These are phyloP conservation scores for Vaccinium corymbosum DNA, from an alignment of 148 eudicot species.

Conservation along the genomic window DNA sequence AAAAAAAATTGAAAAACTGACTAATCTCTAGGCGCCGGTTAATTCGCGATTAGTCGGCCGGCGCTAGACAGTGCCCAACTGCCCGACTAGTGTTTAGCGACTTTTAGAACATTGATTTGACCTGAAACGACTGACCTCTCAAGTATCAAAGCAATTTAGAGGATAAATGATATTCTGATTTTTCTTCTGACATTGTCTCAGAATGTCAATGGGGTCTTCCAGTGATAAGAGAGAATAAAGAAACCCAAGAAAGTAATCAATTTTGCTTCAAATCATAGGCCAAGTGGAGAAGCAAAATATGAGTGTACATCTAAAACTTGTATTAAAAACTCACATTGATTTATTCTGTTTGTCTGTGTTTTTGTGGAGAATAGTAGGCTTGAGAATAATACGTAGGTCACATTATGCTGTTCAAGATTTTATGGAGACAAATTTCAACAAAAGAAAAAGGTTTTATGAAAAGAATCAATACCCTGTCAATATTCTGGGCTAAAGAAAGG, in stretches of 20 bases:
- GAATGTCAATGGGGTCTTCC: neutral
- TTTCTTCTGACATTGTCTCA: neutral
- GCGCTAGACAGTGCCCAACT: too few species aligned
- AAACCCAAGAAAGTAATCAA: neutral
- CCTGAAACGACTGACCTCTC: neutral
- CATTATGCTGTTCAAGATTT: neutral
- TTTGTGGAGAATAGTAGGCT: neutral
- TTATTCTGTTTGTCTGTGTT: neutral
- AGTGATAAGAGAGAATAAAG: constrained; percentile 1
- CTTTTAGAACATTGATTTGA: too few species aligned
- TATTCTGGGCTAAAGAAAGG: neutral
- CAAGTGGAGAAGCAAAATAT: neutral
- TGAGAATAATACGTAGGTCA: neutral
- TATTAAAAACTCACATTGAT: neutral
- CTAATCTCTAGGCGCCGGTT: too few species aligned
- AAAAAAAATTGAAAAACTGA: too few species aligned
- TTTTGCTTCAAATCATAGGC: neutral
- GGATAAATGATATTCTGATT: neutral
- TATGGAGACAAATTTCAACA: neutral
- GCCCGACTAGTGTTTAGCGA: too few species aligned
- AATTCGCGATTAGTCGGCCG: too few species aligned
- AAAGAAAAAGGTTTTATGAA: too few species aligned
- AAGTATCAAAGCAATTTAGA: neutral
- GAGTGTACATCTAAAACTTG: neutral
- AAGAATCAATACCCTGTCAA: too few species aligned